phyloP scores from a whole-genome alignment of 495 filamentous ascomycete species.

The Polyplosphaeria fusca region DNA sequence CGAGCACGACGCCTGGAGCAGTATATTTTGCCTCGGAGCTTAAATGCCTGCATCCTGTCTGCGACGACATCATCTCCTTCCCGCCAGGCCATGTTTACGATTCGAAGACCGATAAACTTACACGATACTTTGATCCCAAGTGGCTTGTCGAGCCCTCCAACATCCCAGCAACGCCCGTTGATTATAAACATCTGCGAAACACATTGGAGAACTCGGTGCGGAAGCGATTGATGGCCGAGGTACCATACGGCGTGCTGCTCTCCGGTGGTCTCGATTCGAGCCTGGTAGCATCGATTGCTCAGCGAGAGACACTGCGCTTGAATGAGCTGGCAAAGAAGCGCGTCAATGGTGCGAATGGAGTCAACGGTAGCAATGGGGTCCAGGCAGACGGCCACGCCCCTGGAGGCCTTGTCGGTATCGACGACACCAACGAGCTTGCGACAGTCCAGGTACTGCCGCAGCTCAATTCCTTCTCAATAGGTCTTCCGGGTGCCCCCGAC shows the following conservation, averaged over 20 bases:
- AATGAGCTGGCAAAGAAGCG: constrained; percentile 49
- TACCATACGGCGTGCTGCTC: constrained; percentile 92
- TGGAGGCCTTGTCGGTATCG: constrained; percentile 84
- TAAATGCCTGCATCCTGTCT: constrained; percentile 88
- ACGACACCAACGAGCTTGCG: constrained; percentile 81
- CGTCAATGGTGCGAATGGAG: constrained; percentile 42
- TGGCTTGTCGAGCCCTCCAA: constrained; percentile 81
- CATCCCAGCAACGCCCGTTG: constrained; percentile 72
- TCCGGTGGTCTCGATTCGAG: constrained; percentile 96
- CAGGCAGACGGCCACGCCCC: constrained; percentile 47
- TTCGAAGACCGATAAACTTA: constrained; percentile 75
- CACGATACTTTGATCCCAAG: constrained; percentile 81
- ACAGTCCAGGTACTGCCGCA: constrained; percentile 91
- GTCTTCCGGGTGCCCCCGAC: constrained; percentile 85
- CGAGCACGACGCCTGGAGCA: constrained; percentile 72
- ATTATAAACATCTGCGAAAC: constrained; percentile 74
- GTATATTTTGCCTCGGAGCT: constrained; percentile 96
- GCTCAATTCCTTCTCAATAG: constrained; percentile 97
- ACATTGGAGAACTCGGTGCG: constrained; percentile 87
- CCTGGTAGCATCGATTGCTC: constrained; percentile 90
- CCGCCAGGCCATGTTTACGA: constrained; percentile 95
- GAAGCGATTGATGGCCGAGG: constrained; percentile 97
- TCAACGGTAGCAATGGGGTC: constrained; percentile 44
- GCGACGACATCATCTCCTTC: constrained; percentile 91
- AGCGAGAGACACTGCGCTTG: constrained; percentile 79